phyloP scores from a whole-genome alignment of 345 rosid species.

The Populus nigra region DNA sequence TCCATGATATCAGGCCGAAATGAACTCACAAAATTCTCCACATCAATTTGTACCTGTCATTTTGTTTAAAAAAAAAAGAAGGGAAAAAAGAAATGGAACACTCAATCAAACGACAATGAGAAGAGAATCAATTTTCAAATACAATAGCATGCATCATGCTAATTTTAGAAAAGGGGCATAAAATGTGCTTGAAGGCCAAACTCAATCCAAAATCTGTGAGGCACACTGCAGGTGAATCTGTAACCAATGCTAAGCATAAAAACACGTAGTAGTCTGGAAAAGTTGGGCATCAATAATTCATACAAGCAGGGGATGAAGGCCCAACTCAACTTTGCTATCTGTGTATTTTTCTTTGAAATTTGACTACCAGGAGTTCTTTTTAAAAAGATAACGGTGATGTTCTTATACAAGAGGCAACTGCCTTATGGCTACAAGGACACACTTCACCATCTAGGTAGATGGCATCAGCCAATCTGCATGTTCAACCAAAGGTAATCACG shows the following conservation, averaged over 20 bases:
- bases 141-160: neutral
- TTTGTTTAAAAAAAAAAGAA: neutral
- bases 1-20: slow-evolving; percentile 96
- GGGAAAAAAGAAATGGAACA: neutral
- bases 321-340: neutral
- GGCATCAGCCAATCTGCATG: no score
- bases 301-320: neutral
- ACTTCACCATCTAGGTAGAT: no score
- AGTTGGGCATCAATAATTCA: neutral
- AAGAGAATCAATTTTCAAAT: neutral
- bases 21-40: slow-evolving; percentile 74
- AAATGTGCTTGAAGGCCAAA: neutral
- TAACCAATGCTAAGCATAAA: neutral
- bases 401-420: neutral
- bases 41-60: slow-evolving; percentile 77
- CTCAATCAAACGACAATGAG: neutral
- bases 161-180: neutral
- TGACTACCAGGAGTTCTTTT: neutral
- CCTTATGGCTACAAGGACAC: no score
- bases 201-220: neutral
- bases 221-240: neutral
- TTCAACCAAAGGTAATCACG: no score
- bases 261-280: neutral
- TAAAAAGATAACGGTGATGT: neutral
- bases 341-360: neutral